Base-by-base conservation (phyloP, 139 green algal species). In the Picocystis salinarum region DNA sequence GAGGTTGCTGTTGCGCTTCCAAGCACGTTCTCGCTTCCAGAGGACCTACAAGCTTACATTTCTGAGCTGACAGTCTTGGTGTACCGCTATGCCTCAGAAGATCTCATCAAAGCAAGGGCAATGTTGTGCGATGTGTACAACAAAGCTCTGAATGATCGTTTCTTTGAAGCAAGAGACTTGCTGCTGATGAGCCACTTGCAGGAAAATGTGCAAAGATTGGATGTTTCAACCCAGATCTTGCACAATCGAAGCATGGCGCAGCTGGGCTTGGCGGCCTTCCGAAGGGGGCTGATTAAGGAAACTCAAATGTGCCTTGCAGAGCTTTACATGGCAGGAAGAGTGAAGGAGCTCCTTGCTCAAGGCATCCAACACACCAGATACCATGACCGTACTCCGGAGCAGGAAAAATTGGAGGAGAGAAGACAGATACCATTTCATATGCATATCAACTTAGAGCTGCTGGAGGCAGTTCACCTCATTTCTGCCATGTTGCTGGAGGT, bases 361-460 rank as follows among this genome's bases (percentile, higher is more conserved):
- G 77, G 65, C 28, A 48, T 74, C 0, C 28, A 40, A 25, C 51
- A 62, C 33, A 45, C 27, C 28, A 58, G 64, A 15, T 71, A 59
- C 34, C 56, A 73, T 34, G 65, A 73, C 30, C 37, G 59, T 3
- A 61, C 76, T 4, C 71, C 75, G 2, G 83, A 92, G 64, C 83
- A 97, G 73, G 89, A 99, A 75, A 80, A 88, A 52, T 50, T 83
- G 15, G 89, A 99, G 70, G 75, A 85, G 47, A 64, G 82, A 11
- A 71, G 89, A 18, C 79, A 91, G 65, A 92, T 99, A 74, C 89
- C 89, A 41, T 96, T 96, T 76, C 89, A 99, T 73, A 92, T 94
- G 80, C 89, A 99, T 70, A 93, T 99, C 74, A 92, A 90, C 68
- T 66, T 99, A 37, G 89, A 99, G 66, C 63, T 99, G 46, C 58